phyloP scores from a whole-genome alignment of 2,329 filamentous ascomycete genomes.

The Epichloe uncinata region DNA sequence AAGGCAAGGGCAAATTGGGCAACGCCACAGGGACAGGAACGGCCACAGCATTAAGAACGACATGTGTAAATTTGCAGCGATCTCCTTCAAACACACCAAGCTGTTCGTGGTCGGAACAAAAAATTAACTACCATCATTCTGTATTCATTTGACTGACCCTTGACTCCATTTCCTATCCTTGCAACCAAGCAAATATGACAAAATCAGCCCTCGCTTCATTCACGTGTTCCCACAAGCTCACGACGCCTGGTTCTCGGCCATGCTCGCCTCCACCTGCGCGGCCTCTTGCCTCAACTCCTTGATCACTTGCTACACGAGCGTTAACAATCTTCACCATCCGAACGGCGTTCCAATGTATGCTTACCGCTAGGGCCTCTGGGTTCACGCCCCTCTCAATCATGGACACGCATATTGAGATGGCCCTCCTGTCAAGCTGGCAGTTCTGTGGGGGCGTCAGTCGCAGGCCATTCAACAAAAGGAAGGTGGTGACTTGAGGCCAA shows the following conservation, averaged over 20 bases:
- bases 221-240: not conserved
- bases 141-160: not conserved
- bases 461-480: not conserved
- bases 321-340: not conserved
- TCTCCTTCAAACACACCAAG: not conserved
- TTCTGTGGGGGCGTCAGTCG: slow-evolving; percentile 45
- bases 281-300: slow-evolving; percentile 46
- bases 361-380: slow-evolving; percentile 83
- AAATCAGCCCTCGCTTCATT: not conserved
- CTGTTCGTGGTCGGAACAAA: not conserved
- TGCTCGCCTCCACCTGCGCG: slow-evolving; percentile 30
- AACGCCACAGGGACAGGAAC: no score
- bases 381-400: slow-evolving; percentile 96
- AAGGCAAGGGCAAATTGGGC: no score
- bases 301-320: slow-evolving; percentile 36
- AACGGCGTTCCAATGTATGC: slow-evolving; percentile 17
- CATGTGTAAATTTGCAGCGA: not conserved
- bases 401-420: slow-evolving; percentile 87
- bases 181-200: not conserved
- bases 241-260: not conserved
- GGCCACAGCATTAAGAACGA: not conserved
- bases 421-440: slow-evolving; percentile 80
- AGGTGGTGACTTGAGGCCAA: not conserved
- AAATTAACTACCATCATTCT: not conserved
- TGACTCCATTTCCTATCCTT: not conserved